Evolutionary conservation across 73 alveolate genomes (phyloP).

Genomic region (Blepharisma stoltei): DNA sequence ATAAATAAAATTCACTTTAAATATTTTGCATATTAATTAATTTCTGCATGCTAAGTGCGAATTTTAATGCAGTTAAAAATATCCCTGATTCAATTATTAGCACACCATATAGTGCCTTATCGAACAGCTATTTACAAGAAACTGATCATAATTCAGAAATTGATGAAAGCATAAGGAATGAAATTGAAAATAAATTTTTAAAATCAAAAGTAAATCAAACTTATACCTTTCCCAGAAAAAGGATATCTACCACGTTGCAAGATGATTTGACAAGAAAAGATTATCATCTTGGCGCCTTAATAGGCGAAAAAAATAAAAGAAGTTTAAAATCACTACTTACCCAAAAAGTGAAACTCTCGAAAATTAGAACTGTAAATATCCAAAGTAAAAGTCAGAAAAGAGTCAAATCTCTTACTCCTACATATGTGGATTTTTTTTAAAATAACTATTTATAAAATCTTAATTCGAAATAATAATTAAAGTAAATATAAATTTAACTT

Average conservation of each 20-base stretch:
- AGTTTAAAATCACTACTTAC: background rate
- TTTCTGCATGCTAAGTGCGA: too few relatives aligned
- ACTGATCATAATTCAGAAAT: background rate
- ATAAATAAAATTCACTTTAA: too few relatives aligned
- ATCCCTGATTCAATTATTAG: too few relatives aligned
- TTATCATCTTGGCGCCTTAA: background rate
- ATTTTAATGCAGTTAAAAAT: too few relatives aligned
- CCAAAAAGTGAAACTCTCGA: background rate
- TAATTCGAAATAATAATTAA: too few relatives aligned
- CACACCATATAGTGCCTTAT: background rate
- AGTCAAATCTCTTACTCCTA: background rate
- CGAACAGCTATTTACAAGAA: slow-evolving; percentile 5
- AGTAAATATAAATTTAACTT: too few relatives aligned
- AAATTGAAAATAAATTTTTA: background rate
- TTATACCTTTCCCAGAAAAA: background rate
- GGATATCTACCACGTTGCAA: too few relatives aligned
- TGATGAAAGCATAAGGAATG: background rate
- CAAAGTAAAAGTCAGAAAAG: background rate
- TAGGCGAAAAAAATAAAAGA: background rate
- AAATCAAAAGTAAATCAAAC: background rate
- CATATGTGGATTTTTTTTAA: too few relatives aligned
- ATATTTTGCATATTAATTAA: too few relatives aligned
- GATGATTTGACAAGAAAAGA: background rate
- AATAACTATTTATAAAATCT: too few relatives aligned
- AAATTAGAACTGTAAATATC: background rate